phyloP scores from a whole-genome alignment of 2,329 filamentous ascomycete species.

The Monosporascus sp. region DNA sequence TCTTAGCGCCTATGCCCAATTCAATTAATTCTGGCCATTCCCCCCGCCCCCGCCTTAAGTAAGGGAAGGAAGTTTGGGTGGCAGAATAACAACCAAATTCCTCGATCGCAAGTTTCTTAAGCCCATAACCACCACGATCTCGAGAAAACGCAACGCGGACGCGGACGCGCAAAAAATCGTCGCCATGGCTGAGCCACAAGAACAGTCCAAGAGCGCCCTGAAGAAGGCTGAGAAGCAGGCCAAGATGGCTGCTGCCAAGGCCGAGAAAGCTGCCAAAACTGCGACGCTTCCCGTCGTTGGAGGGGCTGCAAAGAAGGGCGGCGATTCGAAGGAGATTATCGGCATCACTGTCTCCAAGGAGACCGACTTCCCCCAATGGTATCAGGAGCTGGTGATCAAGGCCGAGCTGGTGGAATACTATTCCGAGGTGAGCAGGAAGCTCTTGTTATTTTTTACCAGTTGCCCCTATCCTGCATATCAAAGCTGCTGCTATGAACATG shows the following conservation, averaged over 20 bases:
- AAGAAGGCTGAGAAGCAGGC: slow-evolving; percentile 64
- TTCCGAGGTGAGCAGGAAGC: slow-evolving; percentile 27
- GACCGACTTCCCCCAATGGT: slow-evolving; percentile 89
- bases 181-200: slow-evolving; percentile 8
- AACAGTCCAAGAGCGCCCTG: slow-evolving; percentile 56
- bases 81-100: not conserved
- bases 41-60: not conserved
- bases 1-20: not conserved
- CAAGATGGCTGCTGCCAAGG: slow-evolving; percentile 55
- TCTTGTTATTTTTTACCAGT: no score
- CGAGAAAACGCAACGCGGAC: slow-evolving; percentile 12
- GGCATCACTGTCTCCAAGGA: slow-evolving; percentile 83
- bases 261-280: slow-evolving; percentile 56
- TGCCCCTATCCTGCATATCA: no score
- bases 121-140: slow-evolving; percentile 12
- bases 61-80: not conserved
- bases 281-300: slow-evolving; percentile 45
- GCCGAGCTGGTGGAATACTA: slow-evolving; percentile 98
- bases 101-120: not conserved
- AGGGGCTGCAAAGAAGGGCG: slow-evolving; percentile 43
- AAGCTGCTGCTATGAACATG: no score
- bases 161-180: not conserved
- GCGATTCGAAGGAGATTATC: slow-evolving; percentile 58
- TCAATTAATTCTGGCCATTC: not conserved
- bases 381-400: slow-evolving; percentile 95